Evolutionary conservation across 2,329 filamentous ascomycete species (phyloP), one percentile per base, ranked within the genome.

Genomic region (Venturiaceae sp.): DNA sequence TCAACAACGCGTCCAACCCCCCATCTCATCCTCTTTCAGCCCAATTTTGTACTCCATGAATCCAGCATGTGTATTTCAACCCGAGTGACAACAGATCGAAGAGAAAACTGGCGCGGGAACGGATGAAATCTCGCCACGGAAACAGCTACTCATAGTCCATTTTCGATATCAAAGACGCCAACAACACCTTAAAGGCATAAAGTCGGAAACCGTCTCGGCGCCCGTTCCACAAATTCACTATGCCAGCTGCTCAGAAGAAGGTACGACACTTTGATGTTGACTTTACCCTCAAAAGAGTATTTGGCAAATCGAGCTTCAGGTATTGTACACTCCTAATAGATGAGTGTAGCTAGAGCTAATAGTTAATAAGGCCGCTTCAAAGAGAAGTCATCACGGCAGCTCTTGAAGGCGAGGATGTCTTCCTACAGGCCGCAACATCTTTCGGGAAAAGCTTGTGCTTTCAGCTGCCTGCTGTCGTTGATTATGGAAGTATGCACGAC

Each of bases 401-500:
- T 2, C 78, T 96, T 8, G 83, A 87, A 58, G 87, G 90, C 16
- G 80, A 92, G 62, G 92, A 97, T 85, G 87, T 97, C 46, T 96
- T 95, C 68, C 81, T 97, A 1, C 92, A 96, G 72, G 92, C 92
- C 52, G 88, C 88, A 58, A 92, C 88, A 3, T 90, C 87, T 9
- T 96, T 96, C 70, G 92, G 92, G 44, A 96, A 96, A 72, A 95
- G 90, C 67, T 72, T 96, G 57, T 96, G 92, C 74, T 96, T 92
- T 69, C 92, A 96, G 70, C 79, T 96, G 1, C 92, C 92, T 8
- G 92, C 92, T 26, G 85, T 96, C 33, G 85, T 96, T 59, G 87
- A 92, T 66, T 83, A 86, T 70, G 92, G 92, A 63, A 90, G 88
- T 91, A 75, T 67, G 85, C 81, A 5, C n/a, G 33, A 50, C 11